Evolutionary conservation across 352 stramenopile genomes (phyloP).

Genomic region (Phytophthora boehmeriae): DNA sequence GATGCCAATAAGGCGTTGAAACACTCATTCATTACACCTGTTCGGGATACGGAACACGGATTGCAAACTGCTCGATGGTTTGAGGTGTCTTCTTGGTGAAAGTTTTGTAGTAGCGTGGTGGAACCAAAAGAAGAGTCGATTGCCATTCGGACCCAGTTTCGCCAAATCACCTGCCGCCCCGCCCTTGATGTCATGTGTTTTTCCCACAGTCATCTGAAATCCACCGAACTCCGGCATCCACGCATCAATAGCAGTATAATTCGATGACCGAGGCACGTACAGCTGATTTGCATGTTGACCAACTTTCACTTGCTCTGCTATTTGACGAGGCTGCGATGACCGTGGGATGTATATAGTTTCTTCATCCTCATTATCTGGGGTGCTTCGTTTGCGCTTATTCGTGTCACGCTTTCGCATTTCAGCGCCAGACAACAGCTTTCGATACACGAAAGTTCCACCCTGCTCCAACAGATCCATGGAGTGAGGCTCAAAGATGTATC

Average conservation of each 20-base stretch:
- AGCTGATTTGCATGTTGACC: constrained; percentile 30
- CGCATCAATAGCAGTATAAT: constrained; percentile 35
- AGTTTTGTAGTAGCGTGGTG: neutral
- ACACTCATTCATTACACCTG: too few relatives aligned
- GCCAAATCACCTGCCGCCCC: neutral
- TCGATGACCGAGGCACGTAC: constrained; percentile 36
- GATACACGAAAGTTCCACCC: too few relatives aligned
- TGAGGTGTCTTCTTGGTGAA: neutral
- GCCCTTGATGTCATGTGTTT: neutral
- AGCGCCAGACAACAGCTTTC: too few relatives aligned
- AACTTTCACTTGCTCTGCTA: constrained; percentile 26
- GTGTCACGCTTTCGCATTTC: too few relatives aligned
- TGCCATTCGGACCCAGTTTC: neutral
- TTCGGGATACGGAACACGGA: neutral
- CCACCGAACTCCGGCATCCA: constrained; percentile 39
- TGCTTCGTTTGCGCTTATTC: too few relatives aligned
- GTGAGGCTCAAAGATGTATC: too few relatives aligned
- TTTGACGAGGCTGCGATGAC: constrained; percentile 19
- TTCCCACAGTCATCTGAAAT: constrained; percentile 38
- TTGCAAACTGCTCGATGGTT: neutral
- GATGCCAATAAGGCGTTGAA: too few relatives aligned
- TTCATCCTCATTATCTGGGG: too few relatives aligned
- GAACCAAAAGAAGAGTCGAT: constrained; percentile 11
- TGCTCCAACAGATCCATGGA: too few relatives aligned
- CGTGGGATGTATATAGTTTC: too few relatives aligned